phyloP scores from a whole-genome alignment of 1,284 basidiomycete genomes.

The Pulveroboletus sp. region DNA sequence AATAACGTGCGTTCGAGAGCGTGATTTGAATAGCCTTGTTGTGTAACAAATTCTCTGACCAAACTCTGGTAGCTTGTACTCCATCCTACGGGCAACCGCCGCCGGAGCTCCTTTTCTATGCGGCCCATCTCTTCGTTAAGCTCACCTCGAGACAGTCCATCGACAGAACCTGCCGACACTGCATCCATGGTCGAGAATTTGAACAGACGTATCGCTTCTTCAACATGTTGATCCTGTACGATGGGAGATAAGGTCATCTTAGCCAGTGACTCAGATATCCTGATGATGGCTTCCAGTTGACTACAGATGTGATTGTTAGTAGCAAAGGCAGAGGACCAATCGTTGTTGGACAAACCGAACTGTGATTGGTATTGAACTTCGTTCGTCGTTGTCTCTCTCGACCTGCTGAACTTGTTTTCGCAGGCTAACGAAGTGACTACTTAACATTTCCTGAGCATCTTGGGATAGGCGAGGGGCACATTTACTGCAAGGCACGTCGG shows the following conservation, averaged over 20 bases:
- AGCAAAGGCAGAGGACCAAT: background rate
- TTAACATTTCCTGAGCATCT: slow-evolving; percentile 95
- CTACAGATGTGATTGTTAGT: slow-evolving; percentile 44
- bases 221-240: slow-evolving; percentile 93
- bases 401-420: slow-evolving; percentile 96
- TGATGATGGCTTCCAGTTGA: slow-evolving; percentile 98
- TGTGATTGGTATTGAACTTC: slow-evolving; percentile 98
- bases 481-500: slow-evolving; percentile 56
- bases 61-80: slow-evolving; percentile 94
- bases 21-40: slow-evolving; percentile 89
- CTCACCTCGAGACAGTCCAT: slow-evolving; percentile 91
- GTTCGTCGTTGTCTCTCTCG: slow-evolving; percentile 95
- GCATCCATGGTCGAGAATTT: slow-evolving; percentile 99
- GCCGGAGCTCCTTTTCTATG: slow-evolving; percentile 89
- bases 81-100: slow-evolving; percentile 94
- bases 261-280: slow-evolving; percentile 95
- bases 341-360: slow-evolving; percentile 67
- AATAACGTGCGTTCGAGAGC: slow-evolving; percentile 92
- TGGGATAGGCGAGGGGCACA: slow-evolving; percentile 93
- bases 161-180: slow-evolving; percentile 89
- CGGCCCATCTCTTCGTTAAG: slow-evolving; percentile 92
- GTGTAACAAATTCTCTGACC: slow-evolving; percentile 92
- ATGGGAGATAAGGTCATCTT: slow-evolving; percentile 89
- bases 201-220: slow-evolving; percentile 98
- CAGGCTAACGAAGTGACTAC: slow-evolving; percentile 94